Evolutionary conservation across 192 early-diverging fungal genomes (phyloP), one percentile per base, ranked within the genome.

Genomic region (Glomus cerebriforme): DNA sequence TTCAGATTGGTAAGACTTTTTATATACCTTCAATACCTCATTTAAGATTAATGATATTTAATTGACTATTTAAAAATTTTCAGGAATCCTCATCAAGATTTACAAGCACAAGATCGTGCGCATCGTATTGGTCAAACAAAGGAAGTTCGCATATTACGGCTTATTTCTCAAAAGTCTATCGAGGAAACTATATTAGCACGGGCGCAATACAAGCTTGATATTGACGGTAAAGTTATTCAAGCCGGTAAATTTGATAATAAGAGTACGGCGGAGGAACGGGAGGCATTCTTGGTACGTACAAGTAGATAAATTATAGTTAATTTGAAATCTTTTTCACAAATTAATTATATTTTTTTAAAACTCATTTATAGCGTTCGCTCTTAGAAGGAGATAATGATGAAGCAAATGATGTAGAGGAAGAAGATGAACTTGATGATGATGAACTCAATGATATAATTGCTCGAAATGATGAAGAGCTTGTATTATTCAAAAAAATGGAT

Each of bases 61-160:
- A 66, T 13, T 15, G n/a, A 35, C 31, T 67, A 1, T 39, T 34
- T 19, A 9, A 8, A 35, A n/a, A 35, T 10, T 39, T 68, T 39
- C 43, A 88, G 85, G 91, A 98, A 98, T 82, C 98, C 98, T 49
- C 96, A 97, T 83, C 95, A 96, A 79, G 98, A 99, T 88, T 88
- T 97, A 63, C 98, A 99, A 87, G 98, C 98, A 6, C 97, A 97
- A 85, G 98, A 98, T 89, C 96, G 98, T 84, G 98, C 98, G 7
- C 97, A 99, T 87, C 95, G 98, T 86, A 99, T 99, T 77, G 98
- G 98, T 43, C 98, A 99, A 85, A 98, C 92, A 31, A 98, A 97
- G 78, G 96, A 98, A 87, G 98, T 99, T 29, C 92, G 95, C 24
- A 96, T 99, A 65, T 91, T 98, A 84, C 92, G 96, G 29, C 80